Evolutionary conservation across 805 yeast species (phyloP), one percentile per base, ranked within the genome.

Genomic region (Hanseniaspora pseudoguilliermondii): DNA sequence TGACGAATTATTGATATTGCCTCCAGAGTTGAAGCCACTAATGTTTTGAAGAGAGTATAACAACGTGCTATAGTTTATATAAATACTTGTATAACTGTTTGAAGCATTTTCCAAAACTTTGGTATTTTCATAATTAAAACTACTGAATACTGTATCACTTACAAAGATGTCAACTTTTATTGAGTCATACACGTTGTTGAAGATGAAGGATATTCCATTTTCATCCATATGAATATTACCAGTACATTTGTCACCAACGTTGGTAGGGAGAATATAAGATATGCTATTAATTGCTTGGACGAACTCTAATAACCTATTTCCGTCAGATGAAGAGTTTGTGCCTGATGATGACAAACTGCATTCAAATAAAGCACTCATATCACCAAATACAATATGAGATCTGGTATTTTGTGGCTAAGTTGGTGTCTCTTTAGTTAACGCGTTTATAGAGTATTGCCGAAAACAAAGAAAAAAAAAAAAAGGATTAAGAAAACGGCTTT

Each of bases 171-270:
- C 56, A 20, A 53, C 35, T n/a, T 53, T 53, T 8, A 53, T 53
- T 6, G 56, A 44, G 18, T 53, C 56, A 16, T 38, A 46, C 8
- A 41, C 34, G n/a, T 53, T 53, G n/a, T 53, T 53, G 27, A 46
- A 53, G 5, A 53, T 53, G 29, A 53, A 53, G 1, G 56, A 53
- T 15, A 53, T 29, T 1, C 56, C 56, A 27, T 53, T 53, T 16
- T 34, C 39, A 20, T 53, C 56, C 39, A 53, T 46, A n/a, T 53
- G 56, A 21, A 53, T 39, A 20, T 53, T 53, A 20, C 56, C 56
- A 29, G 47, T 16, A 20, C 56, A 53, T 32, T 46, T 53, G 10
- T 36, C 41, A 2, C 50, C 50, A 29, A 16, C 35, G 47, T 46
- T 53, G 21, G 15, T 44, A 6, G 56, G 43, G 8, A 53, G 40